A percentile compares a stretch with the other conserved stretches of the same genome.
phyloP scores from a whole-genome alignment of 2,329 filamentous ascomycete genomes.

The Basipetospora sp. region DNA sequence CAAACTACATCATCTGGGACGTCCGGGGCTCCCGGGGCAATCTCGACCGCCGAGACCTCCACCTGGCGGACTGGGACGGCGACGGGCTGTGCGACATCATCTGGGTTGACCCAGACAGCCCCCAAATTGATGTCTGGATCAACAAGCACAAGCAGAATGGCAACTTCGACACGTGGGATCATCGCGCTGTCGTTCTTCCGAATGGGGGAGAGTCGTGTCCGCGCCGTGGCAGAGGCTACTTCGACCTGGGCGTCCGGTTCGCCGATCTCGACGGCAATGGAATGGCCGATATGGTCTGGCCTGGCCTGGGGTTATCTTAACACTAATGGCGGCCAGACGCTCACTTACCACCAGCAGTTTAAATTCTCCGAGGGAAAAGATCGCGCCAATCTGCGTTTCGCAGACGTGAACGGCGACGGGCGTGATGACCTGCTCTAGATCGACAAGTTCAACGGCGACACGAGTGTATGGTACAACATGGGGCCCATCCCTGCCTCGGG shows the following conservation, averaged over 20 bases:
- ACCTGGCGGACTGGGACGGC: conserved; percentile 23
- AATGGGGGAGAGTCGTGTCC: conserved; percentile 11
- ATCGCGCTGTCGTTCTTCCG: conserved; percentile 1
- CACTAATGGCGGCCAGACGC: conserved; percentile 7
- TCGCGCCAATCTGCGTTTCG: conserved; percentile 22
- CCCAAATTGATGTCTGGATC: conserved; percentile 6
- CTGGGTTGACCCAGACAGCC: conserved; percentile 7
- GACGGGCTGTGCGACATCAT: conserved; percentile 19
- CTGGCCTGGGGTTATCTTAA: conserved; percentile 14
- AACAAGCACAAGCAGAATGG: conserved; percentile 7
- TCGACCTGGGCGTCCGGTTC: conserved; percentile 17
- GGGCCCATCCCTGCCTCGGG: conserved; percentile 8
- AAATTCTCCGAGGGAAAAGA: conserved; percentile 17
- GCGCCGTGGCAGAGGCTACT: conserved; percentile 12
- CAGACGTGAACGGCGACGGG: conserved; percentile 25
- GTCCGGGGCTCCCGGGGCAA: neutral
- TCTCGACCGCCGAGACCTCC: conserved; percentile 15
- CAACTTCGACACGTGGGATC: conserved; percentile 5
- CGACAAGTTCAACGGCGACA: conserved; percentile 22
- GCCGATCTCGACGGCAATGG: conserved; percentile 18
- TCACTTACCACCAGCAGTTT: conserved; percentile 14
- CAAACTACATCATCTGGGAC: neutral
- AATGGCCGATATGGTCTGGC: conserved; percentile 20
- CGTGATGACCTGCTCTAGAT: conserved; percentile 19
- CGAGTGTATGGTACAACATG: conserved; percentile 18